These are phyloP conservation scores for Fusarium tanahbumbuense DNA, from an alignment of 2,329 filamentous ascomycete genomes.

Conservation along the genomic window DNA sequence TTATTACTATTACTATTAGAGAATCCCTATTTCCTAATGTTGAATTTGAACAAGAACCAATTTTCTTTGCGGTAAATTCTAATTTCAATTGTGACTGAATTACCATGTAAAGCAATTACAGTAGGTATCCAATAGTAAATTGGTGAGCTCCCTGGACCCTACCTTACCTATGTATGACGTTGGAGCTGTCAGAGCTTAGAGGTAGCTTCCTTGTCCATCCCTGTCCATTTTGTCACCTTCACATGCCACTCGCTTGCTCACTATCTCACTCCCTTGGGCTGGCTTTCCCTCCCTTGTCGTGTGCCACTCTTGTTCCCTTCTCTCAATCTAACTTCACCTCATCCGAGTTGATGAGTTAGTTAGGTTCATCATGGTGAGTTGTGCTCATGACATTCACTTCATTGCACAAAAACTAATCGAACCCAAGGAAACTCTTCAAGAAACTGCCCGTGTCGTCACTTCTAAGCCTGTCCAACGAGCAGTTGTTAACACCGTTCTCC, in stretches of 20 bases:
- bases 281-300: conserved; percentile 13
- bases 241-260: conserved; percentile 36
- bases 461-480: conserved; percentile 64
- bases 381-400: not conserved
- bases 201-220: conserved; percentile 2
- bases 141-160: not conserved
- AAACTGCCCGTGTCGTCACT: conserved; percentile 56
- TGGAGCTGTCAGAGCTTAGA: conserved; percentile 29
- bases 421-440: conserved; percentile 51
- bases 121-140: not conserved
- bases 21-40: conserved; percentile 9
- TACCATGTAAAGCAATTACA: not conserved
- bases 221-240: conserved; percentile 24
- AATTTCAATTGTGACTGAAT: not conserved
- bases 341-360: conserved; percentile 15
- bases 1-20: conserved; percentile 14
- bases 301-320: conserved; percentile 3
- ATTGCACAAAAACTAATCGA: conserved; percentile 13
- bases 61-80: not conserved
- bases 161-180: conserved; percentile 42
- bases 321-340: conserved; percentile 14
- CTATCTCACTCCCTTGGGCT: conserved; percentile 8
- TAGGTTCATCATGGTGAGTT: conserved; percentile 36
- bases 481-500: conserved; percentile 60
- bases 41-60: not conserved